Percentiles rank a stretch among this genome's conserved stretches.
Evolutionary conservation across 2,329 filamentous ascomycete species (phyloP).

Genomic region (Rhynchosporium secalis): DNA sequence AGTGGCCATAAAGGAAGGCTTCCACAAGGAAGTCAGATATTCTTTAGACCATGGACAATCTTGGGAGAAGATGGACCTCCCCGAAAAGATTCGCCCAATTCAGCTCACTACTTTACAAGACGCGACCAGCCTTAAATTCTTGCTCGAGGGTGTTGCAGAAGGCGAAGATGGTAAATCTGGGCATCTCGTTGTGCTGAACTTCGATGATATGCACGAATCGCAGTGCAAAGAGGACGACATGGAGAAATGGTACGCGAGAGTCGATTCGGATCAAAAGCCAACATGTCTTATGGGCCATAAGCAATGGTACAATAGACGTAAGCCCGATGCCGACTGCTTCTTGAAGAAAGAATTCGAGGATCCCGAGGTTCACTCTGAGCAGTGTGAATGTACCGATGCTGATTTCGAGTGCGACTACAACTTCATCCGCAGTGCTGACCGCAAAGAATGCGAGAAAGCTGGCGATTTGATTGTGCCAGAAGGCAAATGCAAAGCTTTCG

Average conservation of each 20-base stretch:
- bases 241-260: slow-evolving; percentile 84
- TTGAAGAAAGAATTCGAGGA: slow-evolving; percentile 84
- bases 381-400: slow-evolving; percentile 76
- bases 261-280: slow-evolving; percentile 76
- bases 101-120: slow-evolving; percentile 87
- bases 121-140: slow-evolving; percentile 88
- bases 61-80: slow-evolving; percentile 74
- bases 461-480: slow-evolving; percentile 66
- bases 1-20: slow-evolving; percentile 72
- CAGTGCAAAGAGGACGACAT: slow-evolving; percentile 82
- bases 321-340: slow-evolving; percentile 86
- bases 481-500: slow-evolving; percentile 63
- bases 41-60: slow-evolving; percentile 87
- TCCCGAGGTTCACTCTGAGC: slow-evolving; percentile 65
- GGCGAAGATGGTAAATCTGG: slow-evolving; percentile 53
- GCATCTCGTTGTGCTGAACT: slow-evolving; percentile 77
- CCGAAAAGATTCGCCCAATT: slow-evolving; percentile 59
- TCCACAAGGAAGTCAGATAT: slow-evolving; percentile 66
- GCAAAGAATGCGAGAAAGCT: slow-evolving; percentile 66
- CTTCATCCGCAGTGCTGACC: slow-evolving; percentile 68
- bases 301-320: slow-evolving; percentile 82
- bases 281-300: slow-evolving; percentile 96
- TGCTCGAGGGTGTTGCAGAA: slow-evolving; percentile 64
- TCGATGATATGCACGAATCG: slow-evolving; percentile 74
- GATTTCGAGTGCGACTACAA: slow-evolving; percentile 99